These are phyloP conservation scores for Epipyxis sp. DNA, from an alignment of 108 stramenopile genomes.

Conservation along the genomic window DNA sequence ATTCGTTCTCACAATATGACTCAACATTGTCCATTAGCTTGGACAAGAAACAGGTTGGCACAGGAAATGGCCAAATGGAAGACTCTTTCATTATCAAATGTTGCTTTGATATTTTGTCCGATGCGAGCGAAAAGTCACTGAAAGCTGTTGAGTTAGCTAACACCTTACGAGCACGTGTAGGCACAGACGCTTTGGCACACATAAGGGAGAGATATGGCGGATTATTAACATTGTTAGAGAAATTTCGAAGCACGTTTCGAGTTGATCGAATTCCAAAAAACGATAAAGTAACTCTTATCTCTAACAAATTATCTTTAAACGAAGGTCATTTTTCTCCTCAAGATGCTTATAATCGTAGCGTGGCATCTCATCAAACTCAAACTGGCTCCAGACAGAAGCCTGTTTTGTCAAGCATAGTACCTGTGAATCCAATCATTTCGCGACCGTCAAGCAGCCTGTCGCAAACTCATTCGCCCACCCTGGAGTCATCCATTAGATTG, in stretches of 20 bases:
- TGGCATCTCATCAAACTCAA: neutral
- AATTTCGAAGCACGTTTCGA: neutral
- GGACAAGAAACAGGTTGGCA: no score
- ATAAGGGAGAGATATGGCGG: conserved; percentile 27
- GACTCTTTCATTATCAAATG: no score
- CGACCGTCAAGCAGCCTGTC: neutral
- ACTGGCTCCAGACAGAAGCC: no score
- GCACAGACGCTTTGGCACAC: conserved; percentile 27
- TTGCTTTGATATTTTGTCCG: conserved; percentile 24
- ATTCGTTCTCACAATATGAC: no score
- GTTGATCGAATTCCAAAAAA: conserved; percentile 39
- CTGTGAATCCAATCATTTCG: neutral
- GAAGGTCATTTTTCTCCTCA: no score
- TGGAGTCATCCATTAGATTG: neutral
- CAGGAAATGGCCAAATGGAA: no score
- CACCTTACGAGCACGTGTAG: conserved; percentile 34
- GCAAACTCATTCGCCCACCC: neutral
- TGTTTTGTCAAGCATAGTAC: no score
- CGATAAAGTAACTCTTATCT: conserved; percentile 23
- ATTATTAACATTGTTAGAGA: conserved; percentile 31
- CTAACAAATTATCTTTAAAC: neutral
- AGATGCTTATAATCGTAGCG: no score
- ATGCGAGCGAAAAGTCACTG: neutral
- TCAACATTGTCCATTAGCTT: no score
- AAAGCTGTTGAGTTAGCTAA: conserved; percentile 38